A percentile compares a stretch with the other conserved stretches of the same genome.
Conservation (phyloP, 1,139 yeast genomes). For the Hyphopichia buzzinii region DNA sequence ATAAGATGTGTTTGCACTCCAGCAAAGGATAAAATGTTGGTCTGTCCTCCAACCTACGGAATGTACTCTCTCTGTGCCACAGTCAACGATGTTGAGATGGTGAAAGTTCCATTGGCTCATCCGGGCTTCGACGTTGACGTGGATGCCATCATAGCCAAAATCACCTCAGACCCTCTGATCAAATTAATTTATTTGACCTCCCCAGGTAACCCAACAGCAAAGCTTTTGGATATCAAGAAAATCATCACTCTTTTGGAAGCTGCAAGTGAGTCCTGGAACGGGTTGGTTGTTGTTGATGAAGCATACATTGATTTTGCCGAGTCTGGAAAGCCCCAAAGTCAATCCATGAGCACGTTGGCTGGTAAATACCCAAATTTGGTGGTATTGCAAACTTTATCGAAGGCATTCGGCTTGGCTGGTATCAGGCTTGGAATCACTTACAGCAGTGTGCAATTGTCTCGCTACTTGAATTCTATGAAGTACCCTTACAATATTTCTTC, state of each 20-base stretch:
- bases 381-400: slow-evolving; percentile 88
- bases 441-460: slow-evolving; percentile 58
- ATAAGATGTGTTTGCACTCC: slow-evolving; percentile 86
- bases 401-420: slow-evolving; percentile 95
- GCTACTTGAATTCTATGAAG: slow-evolving; percentile 79
- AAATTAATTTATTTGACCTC: slow-evolving; percentile 86
- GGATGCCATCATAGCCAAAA: slow-evolving; percentile 49
- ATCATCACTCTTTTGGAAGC: slow-evolving; percentile 53
- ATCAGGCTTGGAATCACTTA: slow-evolving; percentile 83
- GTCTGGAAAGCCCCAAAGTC: slow-evolving; percentile 16
- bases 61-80: slow-evolving; percentile 93
- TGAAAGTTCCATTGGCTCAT: slow-evolving; percentile 59
- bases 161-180: slow-evolving; percentile 57
- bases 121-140: slow-evolving; percentile 67
- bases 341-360: slow-evolving; percentile 79
- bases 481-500: slow-evolving; percentile 95
- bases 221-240: slow-evolving; percentile 47
- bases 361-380: slow-evolving; percentile 79
- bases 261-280: slow-evolving; percentile 55
- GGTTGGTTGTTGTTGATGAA: slow-evolving; percentile 85
- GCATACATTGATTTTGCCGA: slow-evolving; percentile 86
- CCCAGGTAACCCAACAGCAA: slow-evolving; percentile 97
- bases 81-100: slow-evolving; percentile 80
- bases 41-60: slow-evolving; percentile 96
- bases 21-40: slow-evolving; percentile 72